Conservation (phyloP, 345 rosid species). For the Gossypium longicalyx region DNA sequence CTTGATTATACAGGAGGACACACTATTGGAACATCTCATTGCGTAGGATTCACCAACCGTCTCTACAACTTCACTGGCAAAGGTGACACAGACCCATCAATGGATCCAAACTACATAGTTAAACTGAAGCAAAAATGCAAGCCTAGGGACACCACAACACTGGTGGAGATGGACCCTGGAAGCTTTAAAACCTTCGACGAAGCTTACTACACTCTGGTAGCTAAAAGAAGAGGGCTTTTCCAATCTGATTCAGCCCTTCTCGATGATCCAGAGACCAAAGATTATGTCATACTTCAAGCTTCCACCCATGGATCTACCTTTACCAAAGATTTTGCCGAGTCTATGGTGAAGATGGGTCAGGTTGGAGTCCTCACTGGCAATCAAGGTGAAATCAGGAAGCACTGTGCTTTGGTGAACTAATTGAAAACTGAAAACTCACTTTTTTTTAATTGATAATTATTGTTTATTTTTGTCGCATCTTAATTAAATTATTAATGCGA, state of each 20-base stretch:
- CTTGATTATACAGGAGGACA: constrained; percentile 20
- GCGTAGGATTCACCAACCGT: constrained; percentile 30
- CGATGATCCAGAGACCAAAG: constrained; percentile 33
- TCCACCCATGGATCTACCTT: constrained; percentile 29
- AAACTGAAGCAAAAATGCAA: constrained; percentile 43
- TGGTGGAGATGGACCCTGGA: constrained; percentile 59
- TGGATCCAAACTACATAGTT: constrained; percentile 47
- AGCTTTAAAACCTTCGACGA: constrained; percentile 49
- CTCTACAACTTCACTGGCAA: constrained; percentile 59
- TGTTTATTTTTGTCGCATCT: not conserved
- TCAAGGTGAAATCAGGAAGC: constrained; percentile 51
- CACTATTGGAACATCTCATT: constrained; percentile 54
- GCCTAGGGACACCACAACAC: constrained; percentile 30
- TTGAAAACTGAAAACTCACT: not conserved
- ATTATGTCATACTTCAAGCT: constrained; percentile 33
- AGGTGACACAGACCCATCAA: constrained; percentile 52
- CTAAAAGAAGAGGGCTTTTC: constrained; percentile 51
- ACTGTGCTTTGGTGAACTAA: constrained; percentile 34
- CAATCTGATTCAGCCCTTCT: constrained; percentile 64
- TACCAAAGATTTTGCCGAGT: constrained; percentile 41
- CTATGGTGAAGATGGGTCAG: constrained; percentile 60
- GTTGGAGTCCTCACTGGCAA: constrained; percentile 44
- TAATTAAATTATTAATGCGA: not conserved
- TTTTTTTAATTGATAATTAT: not conserved
- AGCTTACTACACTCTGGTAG: constrained; percentile 40